Evolutionary conservation across 768 basidiomycete species (phyloP).

Genomic region (Antrodiella citrinella): DNA sequence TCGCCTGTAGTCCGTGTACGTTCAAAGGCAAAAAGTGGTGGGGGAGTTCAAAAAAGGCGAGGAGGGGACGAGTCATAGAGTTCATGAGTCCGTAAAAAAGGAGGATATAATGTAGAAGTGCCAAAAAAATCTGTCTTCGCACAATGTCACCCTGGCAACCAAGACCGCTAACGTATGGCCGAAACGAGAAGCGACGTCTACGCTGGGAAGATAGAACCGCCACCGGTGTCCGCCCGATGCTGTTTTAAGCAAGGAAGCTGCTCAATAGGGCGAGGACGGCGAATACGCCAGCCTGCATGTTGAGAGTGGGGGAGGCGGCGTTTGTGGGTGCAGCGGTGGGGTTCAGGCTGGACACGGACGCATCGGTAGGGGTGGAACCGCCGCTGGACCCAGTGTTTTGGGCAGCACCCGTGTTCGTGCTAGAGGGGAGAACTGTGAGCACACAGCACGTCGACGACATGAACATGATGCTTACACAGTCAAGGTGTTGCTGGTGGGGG

Average conservation of each 20-base stretch:
- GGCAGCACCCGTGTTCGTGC: not conserved
- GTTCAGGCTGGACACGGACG: constrained; percentile 12
- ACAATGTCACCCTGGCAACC: not conserved
- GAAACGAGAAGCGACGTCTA: too few species aligned
- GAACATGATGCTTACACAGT: constrained; percentile 5
- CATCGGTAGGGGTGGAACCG: not conserved
- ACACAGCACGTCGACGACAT: not conserved
- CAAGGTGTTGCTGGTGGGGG: constrained; percentile 7
- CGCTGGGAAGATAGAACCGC: too few species aligned
- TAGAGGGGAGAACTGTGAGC: not conserved
- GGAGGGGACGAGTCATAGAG: not conserved
- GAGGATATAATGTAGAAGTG: not conserved
- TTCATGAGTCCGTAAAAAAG: not conserved
- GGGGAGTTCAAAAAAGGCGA: not conserved
- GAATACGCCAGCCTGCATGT: constrained; percentile 25
- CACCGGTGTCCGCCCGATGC: too few species aligned
- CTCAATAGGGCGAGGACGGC: constrained; percentile 28
- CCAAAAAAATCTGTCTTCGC: not conserved
- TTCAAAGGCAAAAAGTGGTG: not conserved
- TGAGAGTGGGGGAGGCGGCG: constrained; percentile 23
- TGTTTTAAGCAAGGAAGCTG: constrained; percentile 25
- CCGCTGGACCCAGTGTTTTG: not conserved
- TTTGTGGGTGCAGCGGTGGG: constrained; percentile 17
- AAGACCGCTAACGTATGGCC: too few species aligned
- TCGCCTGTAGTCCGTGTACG: not conserved